A percentile compares a stretch with the other conserved stretches of the same genome.
These are phyloP conservation scores for Ganoderma multipileum DNA, from an alignment of 1,284 basidiomycete genomes.

Conservation along the genomic window DNA sequence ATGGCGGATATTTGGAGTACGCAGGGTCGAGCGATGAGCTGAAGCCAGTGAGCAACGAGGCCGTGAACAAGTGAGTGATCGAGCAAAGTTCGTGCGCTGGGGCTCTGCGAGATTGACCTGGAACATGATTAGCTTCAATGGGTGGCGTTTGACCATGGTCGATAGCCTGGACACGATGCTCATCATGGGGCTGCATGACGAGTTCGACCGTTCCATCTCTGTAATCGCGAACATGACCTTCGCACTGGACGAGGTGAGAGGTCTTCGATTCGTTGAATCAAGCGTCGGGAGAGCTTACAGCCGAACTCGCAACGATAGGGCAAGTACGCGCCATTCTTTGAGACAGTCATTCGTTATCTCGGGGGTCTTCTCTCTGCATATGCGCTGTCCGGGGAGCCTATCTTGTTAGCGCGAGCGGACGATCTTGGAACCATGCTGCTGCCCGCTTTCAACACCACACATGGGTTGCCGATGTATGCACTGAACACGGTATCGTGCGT, in stretches of 20 bases:
- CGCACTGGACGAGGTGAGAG: conserved; percentile 46
- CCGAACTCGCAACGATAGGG: background rate
- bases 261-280: background rate
- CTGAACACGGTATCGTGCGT: conserved; percentile 52
- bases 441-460: conserved; percentile 58
- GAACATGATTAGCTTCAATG: conserved; percentile 55
- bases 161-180: conserved; percentile 82
- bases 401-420: conserved; percentile 58
- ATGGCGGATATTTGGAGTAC: conserved; percentile 62
- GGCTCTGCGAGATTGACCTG: background rate
- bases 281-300: background rate
- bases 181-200: conserved; percentile 69
- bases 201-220: conserved; percentile 70
- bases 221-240: conserved; percentile 69
- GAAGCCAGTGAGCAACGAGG: conserved; percentile 53
- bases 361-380: conserved; percentile 77
- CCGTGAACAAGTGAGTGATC: conserved; percentile 57
- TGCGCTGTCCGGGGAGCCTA: conserved; percentile 64
- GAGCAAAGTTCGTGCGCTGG: too few relatives aligned
- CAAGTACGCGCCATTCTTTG: conserved; percentile 67
- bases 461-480: conserved; percentile 54
- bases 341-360: conserved; percentile 80
- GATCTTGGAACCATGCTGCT: conserved; percentile 55
- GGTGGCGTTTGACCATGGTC: conserved; percentile 82
- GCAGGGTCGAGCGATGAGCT: conserved; percentile 69